Evolutionary conservation across 192 early-diverging fungal species (phyloP).

Genomic region (Spizellomyces sp.): DNA sequence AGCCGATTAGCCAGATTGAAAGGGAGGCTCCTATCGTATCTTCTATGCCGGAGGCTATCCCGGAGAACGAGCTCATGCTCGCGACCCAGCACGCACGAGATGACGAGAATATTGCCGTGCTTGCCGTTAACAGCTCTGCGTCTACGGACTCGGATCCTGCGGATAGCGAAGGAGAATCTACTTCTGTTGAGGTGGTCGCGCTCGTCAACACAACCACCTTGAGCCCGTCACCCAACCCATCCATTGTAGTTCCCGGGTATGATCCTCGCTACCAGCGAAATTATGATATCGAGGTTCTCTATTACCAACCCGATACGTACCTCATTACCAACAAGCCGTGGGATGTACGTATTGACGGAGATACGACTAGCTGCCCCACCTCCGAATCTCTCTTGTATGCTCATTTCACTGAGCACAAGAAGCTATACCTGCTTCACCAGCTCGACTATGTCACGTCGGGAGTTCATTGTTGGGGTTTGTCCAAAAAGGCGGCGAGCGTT

Average conservation of each 20-base stretch:
- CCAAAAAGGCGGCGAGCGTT: constrained; percentile 26
- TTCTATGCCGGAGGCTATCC: too few species aligned
- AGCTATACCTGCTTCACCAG: constrained; percentile 44
- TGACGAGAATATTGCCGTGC: background rate
- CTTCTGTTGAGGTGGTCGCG: background rate
- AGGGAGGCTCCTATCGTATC: too few species aligned
- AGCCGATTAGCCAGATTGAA: too few species aligned
- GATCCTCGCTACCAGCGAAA: constrained; percentile 31
- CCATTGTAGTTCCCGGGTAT: constrained; percentile 8
- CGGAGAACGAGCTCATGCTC: too few species aligned
- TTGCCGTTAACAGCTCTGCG: background rate
- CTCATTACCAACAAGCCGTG: constrained; percentile 30
- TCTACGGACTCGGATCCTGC: background rate
- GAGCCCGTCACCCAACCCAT: constrained; percentile 14
- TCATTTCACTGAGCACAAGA: constrained; percentile 25
- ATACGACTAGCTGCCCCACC: constrained; percentile 20
- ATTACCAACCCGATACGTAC: constrained; percentile 25
- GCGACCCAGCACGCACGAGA: background rate
- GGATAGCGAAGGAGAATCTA: background rate
- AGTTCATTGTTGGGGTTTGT: constrained; percentile 39
- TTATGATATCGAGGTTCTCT: constrained; percentile 30
- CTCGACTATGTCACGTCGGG: constrained; percentile 48
- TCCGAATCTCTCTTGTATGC: constrained; percentile 26
- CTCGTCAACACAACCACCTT: background rate
- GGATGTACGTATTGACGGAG: constrained; percentile 33